phyloP scores from a whole-genome alignment of 2,329 filamentous ascomycete genomes.

The Harringtonia aguacate region DNA sequence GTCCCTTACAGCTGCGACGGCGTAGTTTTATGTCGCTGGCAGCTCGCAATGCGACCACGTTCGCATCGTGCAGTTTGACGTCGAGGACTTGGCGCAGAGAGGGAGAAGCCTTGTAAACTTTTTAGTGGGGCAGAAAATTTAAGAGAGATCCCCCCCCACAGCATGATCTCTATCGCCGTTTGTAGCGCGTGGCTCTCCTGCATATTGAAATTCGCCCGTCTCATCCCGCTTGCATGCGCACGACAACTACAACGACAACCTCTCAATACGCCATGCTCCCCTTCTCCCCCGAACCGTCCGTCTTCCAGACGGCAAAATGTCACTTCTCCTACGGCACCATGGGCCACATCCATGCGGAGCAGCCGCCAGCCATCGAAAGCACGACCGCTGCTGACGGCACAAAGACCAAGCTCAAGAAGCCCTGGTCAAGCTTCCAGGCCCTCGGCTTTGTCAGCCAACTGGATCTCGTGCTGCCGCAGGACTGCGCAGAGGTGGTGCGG shows the following conservation, averaged over 20 bases:
- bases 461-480: conserved; percentile 63
- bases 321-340: conserved; percentile 61
- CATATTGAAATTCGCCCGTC: no score
- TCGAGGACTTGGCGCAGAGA: neutral
- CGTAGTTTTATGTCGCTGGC: no score
- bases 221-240: no score
- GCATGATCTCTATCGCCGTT: no score
- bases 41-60: no score
- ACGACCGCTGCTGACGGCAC: neutral
- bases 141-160: neutral
- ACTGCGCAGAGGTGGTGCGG: conserved; percentile 43
- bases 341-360: conserved; percentile 58
- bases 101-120: neutral
- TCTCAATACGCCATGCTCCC: conserved; percentile 29
- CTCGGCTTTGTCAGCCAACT: conserved; percentile 49
- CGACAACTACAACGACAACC: neutral
- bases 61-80: neutral
- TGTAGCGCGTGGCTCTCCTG: no score
- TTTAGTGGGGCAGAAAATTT: conserved; percentile 7
- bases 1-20: no score
- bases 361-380: conserved; percentile 45
- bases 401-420: conserved; percentile 44
- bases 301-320: conserved; percentile 55
- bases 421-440: conserved; percentile 58
- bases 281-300: conserved; percentile 26